Evolutionary conservation across 2,329 filamentous ascomycete genomes (phyloP), one percentile per base, ranked within the genome.

Genomic region (Alternaria gansuensis): DNA sequence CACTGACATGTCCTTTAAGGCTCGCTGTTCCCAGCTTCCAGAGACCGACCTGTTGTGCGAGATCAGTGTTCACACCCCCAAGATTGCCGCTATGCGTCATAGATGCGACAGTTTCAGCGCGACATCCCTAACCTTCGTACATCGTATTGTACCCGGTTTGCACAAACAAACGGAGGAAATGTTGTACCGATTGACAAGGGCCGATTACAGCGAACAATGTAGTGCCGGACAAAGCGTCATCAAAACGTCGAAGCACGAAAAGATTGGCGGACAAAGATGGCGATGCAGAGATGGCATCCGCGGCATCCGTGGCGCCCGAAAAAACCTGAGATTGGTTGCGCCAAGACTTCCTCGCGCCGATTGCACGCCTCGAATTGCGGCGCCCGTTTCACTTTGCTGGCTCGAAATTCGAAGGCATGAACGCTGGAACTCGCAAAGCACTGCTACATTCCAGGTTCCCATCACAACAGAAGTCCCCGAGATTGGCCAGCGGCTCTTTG

Each of bases 221-320:
- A 26, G 21, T 48, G 11, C 31, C 44, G 29, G 24, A 23, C 7
- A 31, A 36, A 11, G 31, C 44, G 29, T 48, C 44, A 33, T 48
- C 9, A 24, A 36, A 23, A 34, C 14, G 44, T 48, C 29, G 44
- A 26, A 48, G 21, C 44, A 48, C 44, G 29, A 48, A 23, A 48
- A 8, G 13, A 13, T 14, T 34, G 29, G 29, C 29, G 29, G 28
- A 31, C 8, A 36, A 36, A 36, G 44, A 26, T 34, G 31, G 21
- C 44, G 29, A 1, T n/a, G 44, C 28, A 45, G 28, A 48, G 6
- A 34, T 34, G 31, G 44, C 13, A 11, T 29, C 44, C 31, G 44
- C 44, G 44, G 44, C 44, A 8, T 36, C 44, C 31, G 44, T 31
- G 44, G 44, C 44, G 11, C 26, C 44, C 44, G 44, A 29, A n/a